Evolutionary conservation across 179 eudicot genomes (phyloP).

Genomic region (Silene coronaria): DNA sequence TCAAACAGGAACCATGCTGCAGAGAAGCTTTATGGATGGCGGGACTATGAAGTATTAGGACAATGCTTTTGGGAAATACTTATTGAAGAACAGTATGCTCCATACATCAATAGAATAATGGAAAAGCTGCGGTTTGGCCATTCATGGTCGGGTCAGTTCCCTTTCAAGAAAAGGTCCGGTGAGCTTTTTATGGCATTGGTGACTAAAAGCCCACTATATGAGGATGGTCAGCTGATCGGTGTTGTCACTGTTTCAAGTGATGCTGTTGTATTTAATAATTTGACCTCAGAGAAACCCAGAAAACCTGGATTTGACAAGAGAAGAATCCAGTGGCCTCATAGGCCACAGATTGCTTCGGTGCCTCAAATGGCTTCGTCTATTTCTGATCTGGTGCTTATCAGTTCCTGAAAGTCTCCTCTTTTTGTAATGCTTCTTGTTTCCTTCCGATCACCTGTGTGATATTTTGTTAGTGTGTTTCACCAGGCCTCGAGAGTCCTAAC

Average conservation of each 20-base stretch:
- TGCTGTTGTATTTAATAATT: conserved; percentile 46
- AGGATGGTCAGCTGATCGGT: conserved; percentile 72
- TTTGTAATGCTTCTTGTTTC: not conserved
- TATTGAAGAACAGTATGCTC: conserved; percentile 42
- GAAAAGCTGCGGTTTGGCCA: conserved; percentile 46
- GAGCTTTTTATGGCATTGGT: conserved; percentile 61
- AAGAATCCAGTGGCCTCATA: conserved; percentile 52
- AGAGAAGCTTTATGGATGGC: conserved; percentile 70
- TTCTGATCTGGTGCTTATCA: conserved; percentile 72
- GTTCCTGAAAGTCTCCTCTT: conserved; percentile 15
- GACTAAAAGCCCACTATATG: conserved; percentile 62
- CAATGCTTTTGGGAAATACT: conserved; percentile 42
- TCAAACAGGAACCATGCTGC: conserved; percentile 65
- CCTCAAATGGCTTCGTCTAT: conserved; percentile 64
- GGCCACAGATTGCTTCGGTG: conserved; percentile 46
- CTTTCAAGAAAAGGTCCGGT: conserved; percentile 60
- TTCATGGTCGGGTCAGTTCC: conserved; percentile 86
- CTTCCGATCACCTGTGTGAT: conserved; percentile 14
- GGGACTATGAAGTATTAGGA: conserved; percentile 60
- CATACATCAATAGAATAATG: conserved; percentile 33
- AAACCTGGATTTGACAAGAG: conserved; percentile 34
- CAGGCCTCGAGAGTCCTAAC: conserved; percentile 63
- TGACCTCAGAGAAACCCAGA: conserved; percentile 29
- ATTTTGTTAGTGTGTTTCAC: conserved; percentile 25
- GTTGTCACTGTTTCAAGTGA: conserved; percentile 81